These are phyloP conservation scores for Sporothrix dimorphospora DNA, from an alignment of 2,329 filamentous ascomycete species.

Conservation along the genomic window DNA sequence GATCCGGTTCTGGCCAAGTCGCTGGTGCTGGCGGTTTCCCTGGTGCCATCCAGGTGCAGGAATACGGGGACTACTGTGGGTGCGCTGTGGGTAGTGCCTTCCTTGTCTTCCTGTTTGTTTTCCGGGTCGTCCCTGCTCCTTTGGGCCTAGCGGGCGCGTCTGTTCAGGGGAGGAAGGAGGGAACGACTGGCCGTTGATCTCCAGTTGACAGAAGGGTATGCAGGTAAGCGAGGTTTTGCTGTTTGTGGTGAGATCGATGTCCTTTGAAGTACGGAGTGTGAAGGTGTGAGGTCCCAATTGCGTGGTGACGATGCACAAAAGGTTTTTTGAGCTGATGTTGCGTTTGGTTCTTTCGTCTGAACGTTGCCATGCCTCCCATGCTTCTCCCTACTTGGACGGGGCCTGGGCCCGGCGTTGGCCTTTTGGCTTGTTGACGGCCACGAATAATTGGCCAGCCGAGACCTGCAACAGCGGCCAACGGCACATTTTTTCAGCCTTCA, in stretches of 20 bases:
- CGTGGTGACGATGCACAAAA: background rate
- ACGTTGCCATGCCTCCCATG: slow-evolving; percentile 1
- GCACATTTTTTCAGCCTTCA: background rate
- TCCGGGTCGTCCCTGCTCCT: slow-evolving; percentile 21
- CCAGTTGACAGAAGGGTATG: slow-evolving; percentile 8
- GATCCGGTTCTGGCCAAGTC: background rate
- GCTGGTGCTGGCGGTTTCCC: background rate
- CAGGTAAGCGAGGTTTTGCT: slow-evolving; percentile 5
- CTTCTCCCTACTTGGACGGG: background rate
- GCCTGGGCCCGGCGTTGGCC: background rate
- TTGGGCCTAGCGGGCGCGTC: slow-evolving; percentile 25
- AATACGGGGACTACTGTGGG: slow-evolving; percentile 1
- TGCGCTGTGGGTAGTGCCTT: background rate
- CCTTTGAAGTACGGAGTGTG: too few species aligned
- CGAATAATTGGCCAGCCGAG: slow-evolving; percentile 14
- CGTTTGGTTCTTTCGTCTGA: background rate
- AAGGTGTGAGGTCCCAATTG: background rate
- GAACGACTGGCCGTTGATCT: background rate
- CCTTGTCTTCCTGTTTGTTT: background rate
- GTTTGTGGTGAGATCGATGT: background rate
- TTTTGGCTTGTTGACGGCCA: background rate
- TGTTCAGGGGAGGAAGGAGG: slow-evolving; percentile 13
- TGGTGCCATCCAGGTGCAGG: slow-evolving; percentile 16
- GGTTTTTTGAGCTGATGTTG: background rate
- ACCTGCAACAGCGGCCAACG: background rate